A percentile compares a stretch with the other conserved stretches of the same genome.
Conservation (phyloP, 1,284 basidiomycete genomes). For the Ustilago crameri region DNA sequence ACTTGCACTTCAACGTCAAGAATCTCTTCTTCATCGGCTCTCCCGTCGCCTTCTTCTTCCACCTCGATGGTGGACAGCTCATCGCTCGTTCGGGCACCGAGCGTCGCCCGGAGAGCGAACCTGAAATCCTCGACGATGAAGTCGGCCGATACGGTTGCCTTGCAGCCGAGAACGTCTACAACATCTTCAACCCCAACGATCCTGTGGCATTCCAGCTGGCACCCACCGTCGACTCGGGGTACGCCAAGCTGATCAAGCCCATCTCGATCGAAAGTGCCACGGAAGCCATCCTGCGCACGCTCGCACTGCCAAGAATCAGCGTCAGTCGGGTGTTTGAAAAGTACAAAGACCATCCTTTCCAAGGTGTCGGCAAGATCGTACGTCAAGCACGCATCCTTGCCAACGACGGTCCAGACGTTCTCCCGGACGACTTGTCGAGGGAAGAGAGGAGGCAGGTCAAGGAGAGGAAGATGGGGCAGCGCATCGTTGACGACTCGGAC, state of each 20-base stretch:
- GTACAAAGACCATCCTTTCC: constrained; percentile 45
- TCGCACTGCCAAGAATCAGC: constrained; percentile 62
- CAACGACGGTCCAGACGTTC: constrained; percentile 2
- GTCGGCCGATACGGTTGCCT: constrained; percentile 72
- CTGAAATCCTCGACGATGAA: constrained; percentile 66
- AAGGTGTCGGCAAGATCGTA: constrained; percentile 39
- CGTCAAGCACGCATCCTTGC: constrained; percentile 20
- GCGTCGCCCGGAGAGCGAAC: constrained; percentile 68
- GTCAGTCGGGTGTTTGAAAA: constrained; percentile 65
- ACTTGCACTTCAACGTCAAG: constrained; percentile 69
- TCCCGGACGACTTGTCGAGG: constrained; percentile 15
- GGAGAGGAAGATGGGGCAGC: constrained; percentile 13
- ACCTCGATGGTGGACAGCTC: constrained; percentile 72
- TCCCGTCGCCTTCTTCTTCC: constrained; percentile 72
- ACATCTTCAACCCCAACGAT: constrained; percentile 69
- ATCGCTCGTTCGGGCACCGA: constrained; percentile 71
- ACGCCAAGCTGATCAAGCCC: constrained; percentile 67
- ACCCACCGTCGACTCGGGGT: constrained; percentile 67
- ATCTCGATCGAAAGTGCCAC: constrained; percentile 67
- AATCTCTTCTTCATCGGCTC: constrained; percentile 73
- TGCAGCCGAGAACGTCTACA: constrained; percentile 71
- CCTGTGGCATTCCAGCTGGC: constrained; percentile 69
- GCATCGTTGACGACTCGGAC: constrained; percentile 29
- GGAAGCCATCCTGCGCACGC: constrained; percentile 59
- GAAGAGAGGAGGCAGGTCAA: constrained; percentile 12